A percentile compares a stretch with the other conserved stretches of the same genome.
These are phyloP conservation scores for Fragaria iinumae DNA, from an alignment of 306 rosid species.

Conservation along the genomic window DNA sequence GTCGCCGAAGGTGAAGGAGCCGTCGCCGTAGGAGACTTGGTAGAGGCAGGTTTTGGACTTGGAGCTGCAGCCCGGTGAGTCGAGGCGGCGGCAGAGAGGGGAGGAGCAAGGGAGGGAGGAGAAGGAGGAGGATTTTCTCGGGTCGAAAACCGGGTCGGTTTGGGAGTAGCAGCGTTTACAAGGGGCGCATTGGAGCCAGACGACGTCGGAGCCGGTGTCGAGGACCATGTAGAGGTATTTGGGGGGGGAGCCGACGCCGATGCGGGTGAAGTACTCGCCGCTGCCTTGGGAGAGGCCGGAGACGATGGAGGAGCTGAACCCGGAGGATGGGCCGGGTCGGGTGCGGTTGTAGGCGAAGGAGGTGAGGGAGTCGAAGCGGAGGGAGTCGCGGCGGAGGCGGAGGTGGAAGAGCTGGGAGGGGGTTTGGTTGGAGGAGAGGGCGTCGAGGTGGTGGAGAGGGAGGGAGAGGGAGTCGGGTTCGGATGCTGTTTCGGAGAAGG, in stretches of 20 bases:
- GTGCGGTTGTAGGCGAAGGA: constrained; percentile 29
- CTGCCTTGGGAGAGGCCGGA: constrained; percentile 88
- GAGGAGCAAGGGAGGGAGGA: constrained; percentile 57
- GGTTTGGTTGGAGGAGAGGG: constrained; percentile 46
- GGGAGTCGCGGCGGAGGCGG: constrained; percentile 64
- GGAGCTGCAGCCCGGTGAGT: constrained; percentile 56
- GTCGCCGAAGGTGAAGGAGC: constrained; percentile 78
- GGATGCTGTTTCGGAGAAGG: no score
- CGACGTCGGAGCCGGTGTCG: constrained; percentile 90
- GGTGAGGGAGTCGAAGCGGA: constrained; percentile 41
- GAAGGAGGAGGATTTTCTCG: constrained; percentile 53
- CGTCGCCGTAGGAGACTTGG: constrained; percentile 92
- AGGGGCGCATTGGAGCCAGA: constrained; percentile 91
- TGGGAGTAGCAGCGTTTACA: constrained; percentile 79
- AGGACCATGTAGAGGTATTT: constrained; percentile 74
- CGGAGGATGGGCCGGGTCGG: constrained; percentile 1
- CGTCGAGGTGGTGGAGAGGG: constrained; percentile 68
- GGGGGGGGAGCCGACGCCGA: constrained; percentile 85
- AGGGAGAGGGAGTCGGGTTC: constrained; percentile 36
- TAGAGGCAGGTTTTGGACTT: constrained; percentile 52
- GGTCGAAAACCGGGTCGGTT: constrained; percentile 75
- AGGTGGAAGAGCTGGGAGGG: constrained; percentile 66
- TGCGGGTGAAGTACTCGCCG: constrained; percentile 95
- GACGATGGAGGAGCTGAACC: constrained; percentile 72
- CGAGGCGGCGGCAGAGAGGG: constrained; percentile 64